Conservation (phyloP, 352 stramenopile species). For the Phytophthora rubi region DNA sequence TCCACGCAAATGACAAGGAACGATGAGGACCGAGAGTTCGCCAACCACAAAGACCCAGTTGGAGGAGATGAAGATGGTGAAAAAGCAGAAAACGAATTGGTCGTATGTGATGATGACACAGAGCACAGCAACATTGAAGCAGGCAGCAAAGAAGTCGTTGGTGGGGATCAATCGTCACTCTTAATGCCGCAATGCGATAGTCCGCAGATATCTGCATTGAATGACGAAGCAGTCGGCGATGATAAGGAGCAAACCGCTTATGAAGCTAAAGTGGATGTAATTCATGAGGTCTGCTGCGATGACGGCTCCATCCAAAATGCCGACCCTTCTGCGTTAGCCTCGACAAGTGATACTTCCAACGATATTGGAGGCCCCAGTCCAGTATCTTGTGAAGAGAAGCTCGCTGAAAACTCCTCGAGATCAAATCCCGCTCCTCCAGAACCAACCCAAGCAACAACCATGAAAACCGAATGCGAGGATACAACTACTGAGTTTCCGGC, state of each 20-base stretch:
- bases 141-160: too few relatives aligned
- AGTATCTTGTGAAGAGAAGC: too few relatives aligned
- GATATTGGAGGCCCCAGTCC: neutral
- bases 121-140: too few relatives aligned
- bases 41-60: too few relatives aligned
- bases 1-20: neutral
- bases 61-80: too few relatives aligned
- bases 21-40: too few relatives aligned
- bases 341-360: neutral
- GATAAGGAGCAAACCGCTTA: neutral
- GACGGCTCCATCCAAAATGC: neutral
- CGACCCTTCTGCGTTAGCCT: too few relatives aligned
- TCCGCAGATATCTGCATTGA: too few relatives aligned
- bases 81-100: too few relatives aligned
- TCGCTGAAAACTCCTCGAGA: too few relatives aligned
- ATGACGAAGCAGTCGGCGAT: neutral
- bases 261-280: neutral
- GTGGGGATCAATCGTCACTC: neutral
- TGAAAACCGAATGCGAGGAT: neutral
- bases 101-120: too few relatives aligned
- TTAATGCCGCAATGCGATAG: neutral
- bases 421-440: neutral
- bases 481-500: neutral
- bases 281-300: neutral
- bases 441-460: neutral